Conservation (phyloP, 257 asterid genomes). For the Ilex asprella region DNA sequence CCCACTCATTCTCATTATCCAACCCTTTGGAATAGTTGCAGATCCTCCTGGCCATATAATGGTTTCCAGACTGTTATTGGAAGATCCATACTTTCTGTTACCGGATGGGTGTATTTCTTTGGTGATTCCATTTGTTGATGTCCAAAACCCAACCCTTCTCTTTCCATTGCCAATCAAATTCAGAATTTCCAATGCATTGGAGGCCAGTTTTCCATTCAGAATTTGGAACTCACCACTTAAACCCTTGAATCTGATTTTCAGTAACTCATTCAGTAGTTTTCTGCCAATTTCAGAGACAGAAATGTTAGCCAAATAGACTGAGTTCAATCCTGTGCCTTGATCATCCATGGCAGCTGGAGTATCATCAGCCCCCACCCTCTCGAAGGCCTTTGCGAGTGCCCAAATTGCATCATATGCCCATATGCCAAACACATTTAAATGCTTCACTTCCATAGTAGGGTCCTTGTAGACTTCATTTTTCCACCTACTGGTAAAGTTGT, state of each 20-base stretch:
- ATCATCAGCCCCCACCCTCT: constrained; percentile 7
- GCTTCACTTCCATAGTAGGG: constrained; percentile 12
- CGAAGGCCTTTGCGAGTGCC: constrained; percentile 29
- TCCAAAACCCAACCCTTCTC: constrained; percentile 41
- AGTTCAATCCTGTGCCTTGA: constrained; percentile 3
- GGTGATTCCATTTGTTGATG: constrained; percentile 17
- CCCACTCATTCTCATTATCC: background rate
- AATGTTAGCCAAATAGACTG: constrained; percentile 6
- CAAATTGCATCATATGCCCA: constrained; percentile 40
- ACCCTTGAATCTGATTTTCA: constrained; percentile 15
- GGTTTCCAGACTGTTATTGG: background rate
- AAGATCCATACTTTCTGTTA: background rate
- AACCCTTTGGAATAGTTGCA: too few relatives aligned
- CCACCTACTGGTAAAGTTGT: constrained; percentile 22
- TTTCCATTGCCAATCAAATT: constrained; percentile 32
- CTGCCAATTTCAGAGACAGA: constrained; percentile 11
- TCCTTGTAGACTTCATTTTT: constrained; percentile 21
- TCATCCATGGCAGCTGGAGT: background rate
- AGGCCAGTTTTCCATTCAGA: constrained; percentile 19
- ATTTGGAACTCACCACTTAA: constrained; percentile 24
- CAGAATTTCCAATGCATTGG: constrained; percentile 23
- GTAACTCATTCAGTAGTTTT: constrained; percentile 15
- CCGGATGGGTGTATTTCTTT: constrained; percentile 10
- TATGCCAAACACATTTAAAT: constrained; percentile 19
- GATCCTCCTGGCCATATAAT: too few relatives aligned